A percentile compares a stretch with the other conserved stretches of the same genome.
phyloP scores from a whole-genome alignment of 371 early-diverging fungal genomes.

The Mortierella sp. region DNA sequence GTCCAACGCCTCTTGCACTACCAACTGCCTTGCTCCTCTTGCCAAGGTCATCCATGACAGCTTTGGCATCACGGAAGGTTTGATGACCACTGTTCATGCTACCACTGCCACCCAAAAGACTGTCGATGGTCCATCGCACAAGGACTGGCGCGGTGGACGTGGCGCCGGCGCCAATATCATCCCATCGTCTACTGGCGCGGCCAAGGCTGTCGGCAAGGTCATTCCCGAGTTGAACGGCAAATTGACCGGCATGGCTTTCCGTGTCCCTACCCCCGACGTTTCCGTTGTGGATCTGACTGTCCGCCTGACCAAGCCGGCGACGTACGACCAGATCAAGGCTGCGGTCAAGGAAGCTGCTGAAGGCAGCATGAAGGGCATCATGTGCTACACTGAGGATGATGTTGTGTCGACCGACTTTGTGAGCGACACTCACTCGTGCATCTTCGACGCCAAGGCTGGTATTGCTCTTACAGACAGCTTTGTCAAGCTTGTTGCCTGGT shows the following conservation, averaged over 20 bases:
- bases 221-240: constrained; percentile 97
- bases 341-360: constrained; percentile 87
- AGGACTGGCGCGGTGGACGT: constrained; percentile 98
- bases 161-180: constrained; percentile 98
- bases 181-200: constrained; percentile 99
- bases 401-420: constrained; percentile 98
- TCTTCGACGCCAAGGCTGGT: constrained; percentile 98
- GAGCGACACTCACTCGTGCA: constrained; percentile 89
- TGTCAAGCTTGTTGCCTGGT: constrained; percentile 99
- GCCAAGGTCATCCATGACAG: constrained; percentile 98
- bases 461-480: constrained; percentile 96
- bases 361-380: constrained; percentile 88
- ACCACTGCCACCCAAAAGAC: constrained; percentile 99
- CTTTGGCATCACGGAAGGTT: constrained; percentile 86
- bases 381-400: constrained; percentile 95
- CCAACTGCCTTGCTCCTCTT: constrained; percentile 99
- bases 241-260: constrained; percentile 98
- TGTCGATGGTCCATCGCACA: constrained; percentile 98
- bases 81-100: constrained; percentile 99
- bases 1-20: constrained; percentile 99
- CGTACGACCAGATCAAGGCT: constrained; percentile 90
- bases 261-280: constrained; percentile 98
- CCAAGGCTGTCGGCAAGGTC: constrained; percentile 99
- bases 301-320: constrained; percentile 88
- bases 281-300: constrained; percentile 98